A percentile compares a stretch with the other conserved stretches of the same genome.
These are phyloP conservation scores for Pistacia vera DNA, from an alignment of 345 rosid species.

Conservation along the genomic window DNA sequence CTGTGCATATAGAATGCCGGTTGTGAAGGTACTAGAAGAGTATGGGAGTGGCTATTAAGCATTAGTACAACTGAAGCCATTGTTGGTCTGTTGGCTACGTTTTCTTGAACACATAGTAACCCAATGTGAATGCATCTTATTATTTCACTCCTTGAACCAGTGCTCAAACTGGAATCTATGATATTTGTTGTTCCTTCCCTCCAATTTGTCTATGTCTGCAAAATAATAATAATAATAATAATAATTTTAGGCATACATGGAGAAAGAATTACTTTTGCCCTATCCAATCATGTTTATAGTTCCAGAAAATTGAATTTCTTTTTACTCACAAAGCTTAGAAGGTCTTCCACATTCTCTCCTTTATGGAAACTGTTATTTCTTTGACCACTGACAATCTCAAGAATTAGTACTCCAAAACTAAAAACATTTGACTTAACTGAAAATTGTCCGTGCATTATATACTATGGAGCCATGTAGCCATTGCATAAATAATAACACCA, in stretches of 20 bases:
- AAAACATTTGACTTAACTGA: slow-evolving; percentile 45
- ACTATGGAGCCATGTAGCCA: slow-evolving; percentile 51
- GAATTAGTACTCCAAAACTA: slow-evolving; percentile 43
- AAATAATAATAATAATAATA: not conserved
- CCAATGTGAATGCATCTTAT: slow-evolving; percentile 46
- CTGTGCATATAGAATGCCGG: slow-evolving; percentile 30
- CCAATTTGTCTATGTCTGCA: slow-evolving; percentile 53
- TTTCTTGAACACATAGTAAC: slow-evolving; percentile 47
- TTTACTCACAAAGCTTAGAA: slow-evolving; percentile 33
- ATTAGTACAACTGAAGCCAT: slow-evolving; percentile 40
- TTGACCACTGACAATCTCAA: slow-evolving; percentile 45
- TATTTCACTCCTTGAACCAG: slow-evolving; percentile 27
- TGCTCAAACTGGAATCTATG: slow-evolving; percentile 25
- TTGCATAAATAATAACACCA: slow-evolving; percentile 11
- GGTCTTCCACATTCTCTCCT: slow-evolving; percentile 26
- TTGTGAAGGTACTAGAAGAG: slow-evolving; percentile 34
- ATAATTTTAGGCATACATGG: no score
- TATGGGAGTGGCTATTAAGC: slow-evolving; percentile 37
- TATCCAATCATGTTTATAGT: no score
- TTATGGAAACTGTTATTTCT: slow-evolving; percentile 16
- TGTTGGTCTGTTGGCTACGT: slow-evolving; percentile 33
- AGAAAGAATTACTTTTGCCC: no score
- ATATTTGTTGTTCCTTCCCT: slow-evolving; percentile 35
- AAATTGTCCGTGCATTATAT: slow-evolving; percentile 44
- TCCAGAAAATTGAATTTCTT: no score